These are phyloP conservation scores for Kitagawia praeruptora DNA, from an alignment of 129 eudicot species.

Conservation along the genomic window DNA sequence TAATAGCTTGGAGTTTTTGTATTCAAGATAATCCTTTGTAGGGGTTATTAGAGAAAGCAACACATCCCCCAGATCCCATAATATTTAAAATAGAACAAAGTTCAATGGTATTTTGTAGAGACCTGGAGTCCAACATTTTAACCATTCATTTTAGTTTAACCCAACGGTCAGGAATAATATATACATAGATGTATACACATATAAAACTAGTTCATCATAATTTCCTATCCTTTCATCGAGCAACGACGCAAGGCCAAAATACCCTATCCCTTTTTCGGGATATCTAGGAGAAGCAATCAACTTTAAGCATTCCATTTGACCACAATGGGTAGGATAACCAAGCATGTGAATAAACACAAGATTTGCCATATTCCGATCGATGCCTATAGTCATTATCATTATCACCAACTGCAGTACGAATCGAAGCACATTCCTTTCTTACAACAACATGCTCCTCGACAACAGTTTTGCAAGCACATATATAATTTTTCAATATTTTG, in stretches of 20 bases:
- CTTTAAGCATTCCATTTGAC: constrained; percentile 99
- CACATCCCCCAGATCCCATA: too few species aligned
- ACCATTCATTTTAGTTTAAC: too few species aligned
- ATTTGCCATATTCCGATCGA: constrained; percentile 93
- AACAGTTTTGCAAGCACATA: constrained; percentile 98
- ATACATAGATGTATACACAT: too few species aligned
- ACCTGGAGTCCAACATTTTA: too few species aligned
- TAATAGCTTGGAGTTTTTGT: too few species aligned
- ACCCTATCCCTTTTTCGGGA: constrained; percentile 97
- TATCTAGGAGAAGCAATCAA: constrained; percentile 89
- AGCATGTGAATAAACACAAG: constrained; percentile 99
- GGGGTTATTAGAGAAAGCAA: too few species aligned
- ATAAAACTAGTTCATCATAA: too few species aligned
- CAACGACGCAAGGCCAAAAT: constrained; percentile 89
- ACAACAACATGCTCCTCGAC: constrained; percentile 96
- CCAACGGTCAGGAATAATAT: too few species aligned
- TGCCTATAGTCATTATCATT: constrained; percentile 88
- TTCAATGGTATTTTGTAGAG: too few species aligned
- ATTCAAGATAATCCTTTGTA: too few species aligned
- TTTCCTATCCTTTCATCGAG: constrained; percentile 64
- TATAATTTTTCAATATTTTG: neutral
- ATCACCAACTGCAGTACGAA: constrained; percentile 86
- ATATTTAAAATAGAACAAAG: too few species aligned
- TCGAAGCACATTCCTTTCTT: constrained; percentile 91
- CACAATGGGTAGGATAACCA: constrained; percentile 99